A percentile compares a stretch with the other conserved stretches of the same genome.
These are phyloP conservation scores for Chaetomium tenue DNA, from an alignment of 495 filamentous ascomycete genomes.

Conservation along the genomic window DNA sequence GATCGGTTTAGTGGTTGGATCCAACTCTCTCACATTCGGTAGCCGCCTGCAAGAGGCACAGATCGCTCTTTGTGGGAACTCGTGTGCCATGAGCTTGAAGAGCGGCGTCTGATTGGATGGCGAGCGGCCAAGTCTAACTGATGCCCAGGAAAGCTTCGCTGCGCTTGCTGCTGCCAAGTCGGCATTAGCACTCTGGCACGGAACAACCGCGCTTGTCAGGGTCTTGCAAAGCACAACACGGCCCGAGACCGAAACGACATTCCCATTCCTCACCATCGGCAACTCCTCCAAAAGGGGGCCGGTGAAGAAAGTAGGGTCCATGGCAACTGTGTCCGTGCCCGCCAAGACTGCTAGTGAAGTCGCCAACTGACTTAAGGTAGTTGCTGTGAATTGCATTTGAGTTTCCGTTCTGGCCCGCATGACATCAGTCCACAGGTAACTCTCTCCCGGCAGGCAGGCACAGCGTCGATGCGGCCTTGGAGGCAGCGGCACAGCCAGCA, in stretches of 20 bases:
- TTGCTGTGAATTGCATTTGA: background rate
- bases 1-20: background rate
- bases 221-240: no score
- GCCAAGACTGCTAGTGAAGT: background rate
- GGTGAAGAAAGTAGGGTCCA: background rate
- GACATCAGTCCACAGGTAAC: slow-evolving; percentile 8
- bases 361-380: no score
- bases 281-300: background rate
- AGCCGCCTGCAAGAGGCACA: background rate
- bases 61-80: background rate
- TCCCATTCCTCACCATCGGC: no score
- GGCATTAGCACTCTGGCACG: background rate
- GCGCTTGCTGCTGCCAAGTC: background rate
- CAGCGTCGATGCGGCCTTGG: background rate
- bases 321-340: background rate
- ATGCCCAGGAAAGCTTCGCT: background rate
- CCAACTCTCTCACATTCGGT: background rate
- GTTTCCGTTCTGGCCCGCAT: background rate
- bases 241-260: background rate
- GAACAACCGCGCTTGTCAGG: no score
- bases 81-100: background rate
- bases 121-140: background rate
- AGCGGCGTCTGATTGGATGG: background rate
- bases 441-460: slow-evolving; percentile 8
- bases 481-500: background rate